Evolutionary conservation across 345 rosid species (phyloP), one percentile per base, ranked within the genome.

Genomic region (Lenwebbia sp.): DNA sequence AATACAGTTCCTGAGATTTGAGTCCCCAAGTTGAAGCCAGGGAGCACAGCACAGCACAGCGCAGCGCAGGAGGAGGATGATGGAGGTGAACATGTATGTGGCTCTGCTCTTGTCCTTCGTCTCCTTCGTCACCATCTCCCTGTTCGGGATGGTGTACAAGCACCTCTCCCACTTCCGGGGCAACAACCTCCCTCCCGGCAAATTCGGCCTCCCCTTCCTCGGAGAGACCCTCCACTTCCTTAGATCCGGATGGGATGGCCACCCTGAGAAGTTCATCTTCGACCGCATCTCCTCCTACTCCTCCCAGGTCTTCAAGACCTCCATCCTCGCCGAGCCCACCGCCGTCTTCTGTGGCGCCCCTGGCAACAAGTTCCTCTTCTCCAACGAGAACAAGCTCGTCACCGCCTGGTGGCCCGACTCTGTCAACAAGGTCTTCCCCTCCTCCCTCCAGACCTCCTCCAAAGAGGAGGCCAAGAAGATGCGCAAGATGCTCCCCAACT

Each of bases 351-450:
- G 89, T 2, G 90, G 92, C 22, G 85, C 90, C 13, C 78, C 88
- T 0, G 88, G 85, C 37, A 87, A 89, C 83, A 89, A 88, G 86
- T 90, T 90, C 88, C 70, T 90, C 58, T 90, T 89, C 87, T 89
- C 90, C 26, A 89, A 90, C 85, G 92, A 90, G 87, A 89, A 90
- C 87, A 90, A 87, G 88, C 86, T 90, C 23, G 90, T 90, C 11
- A 83, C 58, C 0, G 84, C 88, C 22, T 90, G 92, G 92, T 90
- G 92, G 92, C 90, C 92, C 19, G 87, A 89, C 84, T 87, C 90
- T 53, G 88, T 89, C 70, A 88, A 89, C 86, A 90, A 90, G 81
- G 78, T 90, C 26, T 90, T 90, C 85, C 92, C 92, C 6, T 90
- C 89, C 50, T 57, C 85, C 23, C 86, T 57, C 26, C 86, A 85